Base-by-base conservation (phyloP, 148 eudicot genomes). In the Fagopyrum tataricum region DNA sequence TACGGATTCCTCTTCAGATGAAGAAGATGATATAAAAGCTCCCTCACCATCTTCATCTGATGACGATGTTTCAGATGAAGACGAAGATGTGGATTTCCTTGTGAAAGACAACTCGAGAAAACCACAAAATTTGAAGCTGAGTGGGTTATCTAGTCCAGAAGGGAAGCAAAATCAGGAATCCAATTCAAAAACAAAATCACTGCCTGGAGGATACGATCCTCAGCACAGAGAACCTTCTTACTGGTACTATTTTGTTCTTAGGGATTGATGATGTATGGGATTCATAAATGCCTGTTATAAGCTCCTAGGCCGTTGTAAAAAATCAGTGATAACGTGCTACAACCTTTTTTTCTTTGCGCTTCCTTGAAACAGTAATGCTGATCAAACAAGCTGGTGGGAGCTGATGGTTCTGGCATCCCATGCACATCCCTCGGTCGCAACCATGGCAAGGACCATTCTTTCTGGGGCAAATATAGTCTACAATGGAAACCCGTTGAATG, bases 361-460 rank as follows among this genome's bases (percentile, higher is more conserved):
- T 18, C 42, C 18, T 58, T 51, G 13, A 26, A 67, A 81, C 88
- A 91, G 99, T 81, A 90, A 92, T 74, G 99, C 91, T 44, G 96
- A 90, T 62, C 83, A 77, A 37, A 89, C 86, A 26, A 87, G 93
- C 80, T 95, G 99, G 96, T 92, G 99, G 99, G 99, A 95, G 85
- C 88, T 95, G 75, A 80, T 72, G 51, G 94, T 87, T 17, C 83
- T 95, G 76, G 92, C 97, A 75, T 88, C 96, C 47, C 99, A 95
- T 44, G 89, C 82, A 72, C 97, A 95, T 62, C 99, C 99, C 44
- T 95, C 99, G 0, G 97, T 95, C 64, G 85, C 99, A 61, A 90
- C 96, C 77, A 91, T 92, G 99, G 99, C 97, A 9, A 80, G 77
- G 77, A 95, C 97, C 61, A 87, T 95, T 83, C 92, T 95, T 51